Evolutionary conservation across 768 basidiomycete species (phyloP).

Genomic region (Podaxis sp.): DNA sequence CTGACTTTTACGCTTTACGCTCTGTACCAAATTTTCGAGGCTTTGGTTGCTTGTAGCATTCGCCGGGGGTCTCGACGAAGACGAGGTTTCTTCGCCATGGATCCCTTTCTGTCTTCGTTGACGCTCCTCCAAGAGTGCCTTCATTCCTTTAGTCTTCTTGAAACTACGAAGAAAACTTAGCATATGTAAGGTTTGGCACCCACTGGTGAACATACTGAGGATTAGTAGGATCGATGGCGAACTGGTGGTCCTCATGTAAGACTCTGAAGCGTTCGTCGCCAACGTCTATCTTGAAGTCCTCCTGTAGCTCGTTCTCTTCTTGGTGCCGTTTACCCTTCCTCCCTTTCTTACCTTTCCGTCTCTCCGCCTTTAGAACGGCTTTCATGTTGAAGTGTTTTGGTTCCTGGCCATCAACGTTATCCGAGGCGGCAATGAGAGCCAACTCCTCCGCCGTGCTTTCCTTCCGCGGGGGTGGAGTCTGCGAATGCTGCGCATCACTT

Average conservation of each 20-base stretch:
- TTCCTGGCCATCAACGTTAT: slow-evolving; percentile 45
- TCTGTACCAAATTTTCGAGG: slow-evolving; percentile 74
- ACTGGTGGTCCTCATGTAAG: slow-evolving; percentile 85
- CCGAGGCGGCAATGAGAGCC: slow-evolving; percentile 57
- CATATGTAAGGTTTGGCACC: not conserved
- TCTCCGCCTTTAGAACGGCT: slow-evolving; percentile 85
- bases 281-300: slow-evolving; percentile 80
- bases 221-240: slow-evolving; percentile 94
- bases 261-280: slow-evolving; percentile 86
- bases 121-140: slow-evolving; percentile 81
- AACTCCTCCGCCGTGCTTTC: slow-evolving; percentile 64
- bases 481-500: slow-evolving; percentile 18
- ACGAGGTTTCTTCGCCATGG: slow-evolving; percentile 16
- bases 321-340: slow-evolving; percentile 30
- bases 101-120: slow-evolving; percentile 44
- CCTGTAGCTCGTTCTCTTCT: slow-evolving; percentile 68
- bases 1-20: slow-evolving; percentile 78
- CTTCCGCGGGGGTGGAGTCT: slow-evolving; percentile 26
- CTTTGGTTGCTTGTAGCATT: slow-evolving; percentile 27
- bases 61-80: slow-evolving; percentile 14
- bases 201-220: slow-evolving; percentile 69
- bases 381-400: slow-evolving; percentile 88
- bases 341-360: slow-evolving; percentile 51
- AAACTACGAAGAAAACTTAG: slow-evolving; percentile 50
- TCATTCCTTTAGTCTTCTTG: slow-evolving; percentile 92